Evolutionary conservation across 805 yeast genomes (phyloP), one percentile per base, ranked within the genome.

Genomic region (Candida palmyrensis): DNA sequence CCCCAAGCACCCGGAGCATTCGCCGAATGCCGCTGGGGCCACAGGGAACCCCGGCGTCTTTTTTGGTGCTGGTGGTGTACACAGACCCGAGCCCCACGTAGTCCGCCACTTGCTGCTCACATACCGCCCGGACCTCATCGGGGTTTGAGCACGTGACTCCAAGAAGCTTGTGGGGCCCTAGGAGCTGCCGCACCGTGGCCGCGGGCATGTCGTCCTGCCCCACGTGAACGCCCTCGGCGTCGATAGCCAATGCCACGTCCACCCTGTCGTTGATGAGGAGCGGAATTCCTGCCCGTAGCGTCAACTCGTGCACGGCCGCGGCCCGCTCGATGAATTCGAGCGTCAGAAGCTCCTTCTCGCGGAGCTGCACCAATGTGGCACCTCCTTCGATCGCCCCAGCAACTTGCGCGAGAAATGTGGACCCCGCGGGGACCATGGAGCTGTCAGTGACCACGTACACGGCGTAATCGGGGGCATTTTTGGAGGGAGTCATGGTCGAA

Each of bases 151-250:
- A 82, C 25, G 89, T 78, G 37, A 89, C 78, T 1, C 97, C 97
- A 29, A 88, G 52, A 38, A 88, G 78, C 57, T 82, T 86, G 36
- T 75, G 69, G 0, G 79, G 75, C 0, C 96, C 96, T 9, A 87
- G 55, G 20, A 86, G 48, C 45, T 62, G 49, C 23, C 96, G 58
- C 1, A 76, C 92, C 24, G 68, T 45, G 1, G 47, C 47, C 2
- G 76, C 76, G 8, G 73, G 71, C 85, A 88, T 84, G 51, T 88
- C 97, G 33, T 80, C 88, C 54, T 88, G 96, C 1, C 97, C 97
- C 14, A 88, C 85, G 60, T 88, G 97, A 6, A 89, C 81, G 22
- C 95, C 95, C 42, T 86, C 96, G 2, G 95, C 95, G 44, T 74
- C 92, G 36, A 86, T 68, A 0, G 96, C 96, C 27, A 89, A 59